Conservation (phyloP, 768 basidiomycete species). For the Nidularia sp. region DNA sequence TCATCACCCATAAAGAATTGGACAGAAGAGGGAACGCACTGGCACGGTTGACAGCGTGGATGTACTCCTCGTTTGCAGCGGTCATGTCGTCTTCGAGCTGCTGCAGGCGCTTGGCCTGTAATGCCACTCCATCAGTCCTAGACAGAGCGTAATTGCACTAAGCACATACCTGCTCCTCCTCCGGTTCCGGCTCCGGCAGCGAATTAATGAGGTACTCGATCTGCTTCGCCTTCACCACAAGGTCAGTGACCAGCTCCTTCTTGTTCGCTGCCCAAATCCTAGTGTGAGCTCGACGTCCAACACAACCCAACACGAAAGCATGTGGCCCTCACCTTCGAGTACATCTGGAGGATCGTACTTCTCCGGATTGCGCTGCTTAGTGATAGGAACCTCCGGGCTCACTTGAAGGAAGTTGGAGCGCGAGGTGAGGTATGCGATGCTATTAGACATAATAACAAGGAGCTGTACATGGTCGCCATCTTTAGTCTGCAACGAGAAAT, state of each 20-base stretch:
- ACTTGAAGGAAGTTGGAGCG: constrained; percentile 77
- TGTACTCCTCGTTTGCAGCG: constrained; percentile 72
- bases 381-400: constrained; percentile 76
- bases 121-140: not conserved
- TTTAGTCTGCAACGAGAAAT: not conserved
- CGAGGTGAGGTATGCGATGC: constrained; percentile 74
- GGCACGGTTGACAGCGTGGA: constrained; percentile 65
- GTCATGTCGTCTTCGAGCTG: constrained; percentile 68
- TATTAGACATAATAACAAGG: constrained; percentile 84
- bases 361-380: constrained; percentile 69
- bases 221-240: constrained; percentile 86
- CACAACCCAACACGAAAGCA: not conserved
- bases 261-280: constrained; percentile 56
- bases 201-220: constrained; percentile 81
- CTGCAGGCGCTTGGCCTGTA: constrained; percentile 63
- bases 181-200: constrained; percentile 73
- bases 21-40: constrained; percentile 44
- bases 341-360: constrained; percentile 70
- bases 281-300: not conserved
- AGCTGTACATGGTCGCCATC: constrained; percentile 39
- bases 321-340: constrained; percentile 56
- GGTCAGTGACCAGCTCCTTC: constrained; percentile 78
- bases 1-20: not conserved
- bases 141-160: not conserved
- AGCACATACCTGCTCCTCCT: constrained; percentile 62